Conservation (phyloP, 2,329 filamentous ascomycete genomes). For the Knufia fluminis region DNA sequence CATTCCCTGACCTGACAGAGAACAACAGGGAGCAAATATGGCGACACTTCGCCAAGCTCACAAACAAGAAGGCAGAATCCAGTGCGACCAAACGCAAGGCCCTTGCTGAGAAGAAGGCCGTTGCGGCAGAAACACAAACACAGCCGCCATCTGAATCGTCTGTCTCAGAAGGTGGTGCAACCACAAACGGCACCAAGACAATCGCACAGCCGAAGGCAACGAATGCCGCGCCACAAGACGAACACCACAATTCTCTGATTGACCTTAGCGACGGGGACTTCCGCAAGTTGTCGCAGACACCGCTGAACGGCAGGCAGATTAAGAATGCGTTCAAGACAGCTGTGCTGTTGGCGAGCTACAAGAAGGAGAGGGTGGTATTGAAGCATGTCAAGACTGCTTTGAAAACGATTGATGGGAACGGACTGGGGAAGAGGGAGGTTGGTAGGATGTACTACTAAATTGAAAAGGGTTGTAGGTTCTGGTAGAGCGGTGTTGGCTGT, state of each 20-base stretch:
- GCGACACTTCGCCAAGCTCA: conserved; percentile 9
- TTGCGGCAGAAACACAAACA: not conserved
- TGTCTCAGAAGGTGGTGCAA: not conserved
- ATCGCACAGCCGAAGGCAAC: not conserved
- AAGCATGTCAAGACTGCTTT: conserved; percentile 10
- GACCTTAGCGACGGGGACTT: conserved; percentile 2
- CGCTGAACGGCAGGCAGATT: conserved; percentile 32
- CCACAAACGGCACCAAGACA: conserved; percentile 8
- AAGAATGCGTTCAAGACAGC: conserved; percentile 31
- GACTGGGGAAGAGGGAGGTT: conserved; percentile 8
- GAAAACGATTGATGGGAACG: conserved; percentile 9
- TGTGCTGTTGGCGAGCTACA: conserved; percentile 24
- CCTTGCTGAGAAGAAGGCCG: not conserved
- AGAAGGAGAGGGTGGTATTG: conserved; percentile 10
- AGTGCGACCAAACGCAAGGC: conserved; percentile 8
- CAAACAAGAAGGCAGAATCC: conserved; percentile 6
- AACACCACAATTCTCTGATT: conserved; percentile 1
- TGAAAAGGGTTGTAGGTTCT: no score
- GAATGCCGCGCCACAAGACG: not conserved
- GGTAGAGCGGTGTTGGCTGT: no score
- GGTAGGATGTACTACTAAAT: conserved; percentile 9
- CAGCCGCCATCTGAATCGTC: no score
- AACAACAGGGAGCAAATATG: conserved; percentile 9
- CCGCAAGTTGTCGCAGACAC: conserved; percentile 12
- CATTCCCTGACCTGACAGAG: conserved; percentile 27